phyloP scores from a whole-genome alignment of 257 asterid genomes.

The Vinca minor region DNA sequence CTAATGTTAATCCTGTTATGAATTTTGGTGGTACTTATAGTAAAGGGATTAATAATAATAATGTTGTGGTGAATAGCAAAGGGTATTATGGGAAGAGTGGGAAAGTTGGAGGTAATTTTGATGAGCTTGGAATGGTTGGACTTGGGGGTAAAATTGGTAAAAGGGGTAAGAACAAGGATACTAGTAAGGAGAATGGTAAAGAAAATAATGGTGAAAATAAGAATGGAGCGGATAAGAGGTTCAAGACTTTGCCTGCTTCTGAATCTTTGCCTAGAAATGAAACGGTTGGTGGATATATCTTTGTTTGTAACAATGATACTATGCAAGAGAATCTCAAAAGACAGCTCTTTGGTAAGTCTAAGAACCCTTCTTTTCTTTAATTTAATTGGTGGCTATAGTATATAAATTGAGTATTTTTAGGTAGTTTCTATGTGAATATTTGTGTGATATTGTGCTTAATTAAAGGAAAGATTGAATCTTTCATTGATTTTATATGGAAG shows the following conservation, averaged over 20 bases:
- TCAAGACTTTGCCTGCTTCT: slow-evolving; percentile 88
- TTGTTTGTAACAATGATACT: slow-evolving; percentile 95
- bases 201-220: slow-evolving; percentile 32
- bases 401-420: background rate
- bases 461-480: background rate
- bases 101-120: slow-evolving; percentile 30
- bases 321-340: slow-evolving; percentile 95
- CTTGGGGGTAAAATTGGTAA: slow-evolving; percentile 42
- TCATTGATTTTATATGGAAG: background rate
- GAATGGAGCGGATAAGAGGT: slow-evolving; percentile 70
- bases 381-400: background rate
- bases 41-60: slow-evolving; percentile 41
- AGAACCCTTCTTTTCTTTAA: background rate
- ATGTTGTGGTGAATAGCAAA: slow-evolving; percentile 36
- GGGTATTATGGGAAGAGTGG: slow-evolving; percentile 29
- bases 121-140: slow-evolving; percentile 28
- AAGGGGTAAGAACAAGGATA: slow-evolving; percentile 51
- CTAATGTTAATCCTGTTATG: slow-evolving; percentile 37
- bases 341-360: slow-evolving; percentile 68
- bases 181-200: slow-evolving; percentile 12
- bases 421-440: background rate
- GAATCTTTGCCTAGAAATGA: slow-evolving; percentile 92
- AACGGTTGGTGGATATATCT: slow-evolving; percentile 88
- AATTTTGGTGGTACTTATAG: slow-evolving; percentile 33
- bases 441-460: background rate